Percentiles rank a stretch among this genome's conserved stretches.
Evolutionary conservation across 306 rosid species (phyloP).

Genomic region (Vigna mungo): DNA sequence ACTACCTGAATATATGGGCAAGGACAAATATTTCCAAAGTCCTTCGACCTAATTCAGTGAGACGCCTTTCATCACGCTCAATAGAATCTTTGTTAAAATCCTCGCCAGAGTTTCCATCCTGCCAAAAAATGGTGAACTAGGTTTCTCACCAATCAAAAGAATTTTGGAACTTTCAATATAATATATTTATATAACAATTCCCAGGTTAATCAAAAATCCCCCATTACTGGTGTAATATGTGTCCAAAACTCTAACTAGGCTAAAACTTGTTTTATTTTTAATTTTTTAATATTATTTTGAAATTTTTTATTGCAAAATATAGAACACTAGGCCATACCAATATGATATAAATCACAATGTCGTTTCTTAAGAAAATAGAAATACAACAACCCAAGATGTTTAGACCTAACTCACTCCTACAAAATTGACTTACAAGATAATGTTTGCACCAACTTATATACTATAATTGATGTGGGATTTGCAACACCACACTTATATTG

Average conservation of each 20-base stretch:
- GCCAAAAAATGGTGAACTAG: slow-evolving; percentile 32
- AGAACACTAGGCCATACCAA: too few species aligned
- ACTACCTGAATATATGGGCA: slow-evolving; percentile 90
- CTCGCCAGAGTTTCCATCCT: slow-evolving; percentile 98
- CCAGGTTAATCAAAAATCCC: slow-evolving; percentile 15
- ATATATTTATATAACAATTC: slow-evolving; percentile 22
- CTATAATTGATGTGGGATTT: too few species aligned
- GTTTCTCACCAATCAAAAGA: slow-evolving; percentile 35
- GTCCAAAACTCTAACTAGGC: slow-evolving; percentile 9
- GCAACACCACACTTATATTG: too few species aligned
- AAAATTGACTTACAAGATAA: too few species aligned
- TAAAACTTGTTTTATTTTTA: neutral
- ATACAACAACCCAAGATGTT: too few species aligned
- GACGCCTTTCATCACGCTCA: slow-evolving; percentile 98
- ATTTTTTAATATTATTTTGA: neutral
- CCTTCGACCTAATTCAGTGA: slow-evolving; percentile 95
- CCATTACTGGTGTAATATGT: neutral
- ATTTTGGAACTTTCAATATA: slow-evolving; percentile 30
- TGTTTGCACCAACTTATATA: too few species aligned
- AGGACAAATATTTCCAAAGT: slow-evolving; percentile 98
- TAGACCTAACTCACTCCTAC: too few species aligned
- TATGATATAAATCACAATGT: too few species aligned
- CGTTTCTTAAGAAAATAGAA: too few species aligned
- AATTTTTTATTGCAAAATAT: too few species aligned
- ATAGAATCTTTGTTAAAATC: slow-evolving; percentile 95